These are phyloP conservation scores for Auricularia cornea DNA, from an alignment of 768 basidiomycete species.

Conservation along the genomic window DNA sequence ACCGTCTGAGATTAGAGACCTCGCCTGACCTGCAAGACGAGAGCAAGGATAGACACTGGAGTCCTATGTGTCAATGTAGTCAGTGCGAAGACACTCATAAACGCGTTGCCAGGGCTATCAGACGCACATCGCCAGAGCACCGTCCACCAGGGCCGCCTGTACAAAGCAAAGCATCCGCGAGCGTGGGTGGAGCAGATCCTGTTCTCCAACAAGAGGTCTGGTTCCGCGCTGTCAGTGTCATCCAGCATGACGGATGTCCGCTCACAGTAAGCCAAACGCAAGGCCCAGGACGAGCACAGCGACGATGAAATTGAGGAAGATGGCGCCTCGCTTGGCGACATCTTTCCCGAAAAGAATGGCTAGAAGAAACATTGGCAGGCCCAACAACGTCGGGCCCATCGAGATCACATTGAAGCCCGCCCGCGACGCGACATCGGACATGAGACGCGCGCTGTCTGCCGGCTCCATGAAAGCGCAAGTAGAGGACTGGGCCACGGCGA, in stretches of 20 bases:
- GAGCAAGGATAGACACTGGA: not conserved
- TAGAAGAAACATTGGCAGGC: not conserved
- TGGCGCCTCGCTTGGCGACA: not conserved
- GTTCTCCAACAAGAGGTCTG: not conserved
- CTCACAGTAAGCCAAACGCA: not conserved
- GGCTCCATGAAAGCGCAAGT: too few relatives aligned
- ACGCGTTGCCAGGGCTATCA: not conserved
- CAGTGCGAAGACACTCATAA: too few relatives aligned
- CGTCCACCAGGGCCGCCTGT: not conserved
- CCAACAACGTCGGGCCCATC: constrained; percentile 64
- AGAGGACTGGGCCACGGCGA: too few relatives aligned
- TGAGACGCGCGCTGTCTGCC: not conserved
- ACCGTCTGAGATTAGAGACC: not conserved
- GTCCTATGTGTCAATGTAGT: too few relatives aligned
- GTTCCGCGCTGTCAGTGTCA: not conserved
- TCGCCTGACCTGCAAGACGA: not conserved
- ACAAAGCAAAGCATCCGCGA: not conserved
- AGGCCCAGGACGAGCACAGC: not conserved
- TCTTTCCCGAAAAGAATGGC: not conserved
- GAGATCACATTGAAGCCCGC: constrained; percentile 54
- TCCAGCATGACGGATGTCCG: not conserved
- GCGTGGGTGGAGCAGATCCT: not conserved
- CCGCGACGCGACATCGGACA: not conserved
- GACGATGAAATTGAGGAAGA: not conserved
- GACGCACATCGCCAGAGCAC: not conserved